Conservation (phyloP, 257 asterid species). For the Primulina tabacum region DNA sequence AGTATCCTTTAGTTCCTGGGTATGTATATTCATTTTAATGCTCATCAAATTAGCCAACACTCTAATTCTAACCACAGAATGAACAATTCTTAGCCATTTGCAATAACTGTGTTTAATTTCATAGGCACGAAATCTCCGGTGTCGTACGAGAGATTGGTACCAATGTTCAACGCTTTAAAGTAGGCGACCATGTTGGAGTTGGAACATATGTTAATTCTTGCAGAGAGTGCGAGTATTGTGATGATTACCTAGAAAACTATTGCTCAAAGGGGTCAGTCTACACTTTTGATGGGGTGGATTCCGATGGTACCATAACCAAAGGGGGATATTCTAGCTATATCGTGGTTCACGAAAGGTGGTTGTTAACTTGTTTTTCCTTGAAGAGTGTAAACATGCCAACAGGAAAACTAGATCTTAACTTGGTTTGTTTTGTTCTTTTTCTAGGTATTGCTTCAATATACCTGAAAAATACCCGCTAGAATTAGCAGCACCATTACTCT, state of each 20-base stretch:
- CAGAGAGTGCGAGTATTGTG: constrained; percentile 80
- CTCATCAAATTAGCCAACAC: background rate
- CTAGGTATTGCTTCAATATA: constrained; percentile 74
- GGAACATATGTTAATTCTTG: constrained; percentile 93
- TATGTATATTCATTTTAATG: constrained; percentile 20
- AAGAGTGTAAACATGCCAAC: background rate
- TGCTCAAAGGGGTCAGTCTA: constrained; percentile 59
- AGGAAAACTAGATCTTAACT: background rate
- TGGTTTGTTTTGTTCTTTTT: constrained; percentile 1
- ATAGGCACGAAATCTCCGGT: constrained; percentile 89
- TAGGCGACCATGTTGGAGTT: constrained; percentile 78
- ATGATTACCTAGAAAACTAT: constrained; percentile 48
- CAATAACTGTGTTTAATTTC: constrained; percentile 9
- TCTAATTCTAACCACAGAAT: background rate
- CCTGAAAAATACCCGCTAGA: constrained; percentile 69
- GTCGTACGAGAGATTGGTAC: constrained; percentile 63
- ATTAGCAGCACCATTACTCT: constrained; percentile 81
- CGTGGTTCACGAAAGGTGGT: constrained; percentile 71
- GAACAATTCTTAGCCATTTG: background rate
- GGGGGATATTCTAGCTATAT: constrained; percentile 84
- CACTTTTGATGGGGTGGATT: constrained; percentile 71
- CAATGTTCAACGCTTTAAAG: constrained; percentile 55
- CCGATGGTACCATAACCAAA: constrained; percentile 82
- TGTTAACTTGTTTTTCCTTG: background rate
- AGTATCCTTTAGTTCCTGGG: constrained; percentile 98